These are phyloP conservation scores for Colletotrichum australisinense DNA, from an alignment of 2,329 filamentous ascomycete species.

Conservation along the genomic window DNA sequence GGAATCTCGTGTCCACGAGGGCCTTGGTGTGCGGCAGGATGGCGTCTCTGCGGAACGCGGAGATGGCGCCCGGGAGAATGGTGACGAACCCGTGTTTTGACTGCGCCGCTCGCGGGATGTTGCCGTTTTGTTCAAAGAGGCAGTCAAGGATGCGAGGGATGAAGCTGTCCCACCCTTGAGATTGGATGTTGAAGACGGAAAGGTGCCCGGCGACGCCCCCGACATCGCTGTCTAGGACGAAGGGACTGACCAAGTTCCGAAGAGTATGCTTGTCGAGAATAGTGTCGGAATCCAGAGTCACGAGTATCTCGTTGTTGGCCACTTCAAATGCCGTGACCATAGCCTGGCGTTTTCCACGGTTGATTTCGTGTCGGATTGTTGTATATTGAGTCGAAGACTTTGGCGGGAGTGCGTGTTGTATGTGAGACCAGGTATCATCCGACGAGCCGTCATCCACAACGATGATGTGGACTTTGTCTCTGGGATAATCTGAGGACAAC, in stretches of 20 bases:
- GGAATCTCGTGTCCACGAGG: conserved; percentile 6
- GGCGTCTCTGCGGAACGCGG: conserved; percentile 9
- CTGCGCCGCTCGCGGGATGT: conserved; percentile 12
- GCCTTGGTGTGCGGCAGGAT: neutral
- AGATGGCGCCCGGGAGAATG: conserved; percentile 15
- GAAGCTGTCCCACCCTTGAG: conserved; percentile 9
- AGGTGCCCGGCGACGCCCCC: conserved; percentile 15
- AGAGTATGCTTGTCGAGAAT: conserved; percentile 9
- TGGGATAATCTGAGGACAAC: conserved; percentile 1
- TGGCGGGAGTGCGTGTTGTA: neutral
- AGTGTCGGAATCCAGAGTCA: conserved; percentile 12
- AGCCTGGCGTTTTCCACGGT: conserved; percentile 1
- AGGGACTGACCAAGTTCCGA: conserved; percentile 5
- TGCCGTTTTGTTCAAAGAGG: conserved; percentile 19
- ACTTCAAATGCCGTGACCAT: neutral
- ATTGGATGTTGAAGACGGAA: conserved; percentile 9
- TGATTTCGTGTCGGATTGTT: neutral
- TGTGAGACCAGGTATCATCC: conserved; percentile 11
- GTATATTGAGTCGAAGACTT: neutral
- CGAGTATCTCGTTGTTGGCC: neutral
- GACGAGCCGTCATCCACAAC: conserved; percentile 16
- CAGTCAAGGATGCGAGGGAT: conserved; percentile 7
- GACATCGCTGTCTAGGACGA: conserved; percentile 7
- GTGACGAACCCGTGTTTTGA: conserved; percentile 12
- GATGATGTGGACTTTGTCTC: conserved; percentile 1